A percentile compares a stretch with the other conserved stretches of the same genome.
Conservation (phyloP, 164 flowering plant species). For the Kalanchoe fedtschenkoi region DNA sequence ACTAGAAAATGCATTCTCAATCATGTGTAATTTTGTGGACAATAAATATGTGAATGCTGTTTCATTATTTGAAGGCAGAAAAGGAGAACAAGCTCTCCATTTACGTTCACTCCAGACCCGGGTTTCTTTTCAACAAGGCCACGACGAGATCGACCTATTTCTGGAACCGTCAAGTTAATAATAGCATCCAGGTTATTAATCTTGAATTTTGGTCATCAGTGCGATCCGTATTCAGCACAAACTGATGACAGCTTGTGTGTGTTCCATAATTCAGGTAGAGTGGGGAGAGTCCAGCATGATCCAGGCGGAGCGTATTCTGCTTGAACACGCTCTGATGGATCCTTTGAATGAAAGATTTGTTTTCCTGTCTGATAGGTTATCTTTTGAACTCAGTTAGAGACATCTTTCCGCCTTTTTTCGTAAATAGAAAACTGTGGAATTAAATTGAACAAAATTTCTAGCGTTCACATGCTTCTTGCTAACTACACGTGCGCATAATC, state of each 20-base stretch:
- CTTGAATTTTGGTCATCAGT: background rate
- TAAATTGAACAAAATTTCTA: background rate
- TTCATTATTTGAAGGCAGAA: constrained; percentile 47
- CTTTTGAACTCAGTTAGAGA: background rate
- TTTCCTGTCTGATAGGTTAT: constrained; percentile 89
- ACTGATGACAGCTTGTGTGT: background rate
- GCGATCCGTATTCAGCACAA: background rate
- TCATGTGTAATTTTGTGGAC: background rate
- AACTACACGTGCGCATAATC: background rate
- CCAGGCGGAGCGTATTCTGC: constrained; percentile 81
- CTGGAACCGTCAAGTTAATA: constrained; percentile 64
- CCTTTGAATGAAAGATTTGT: constrained; percentile 67
- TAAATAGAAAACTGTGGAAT: no score
- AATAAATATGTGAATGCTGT: background rate
- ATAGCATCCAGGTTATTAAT: constrained; percentile 65
- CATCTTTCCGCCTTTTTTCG: background rate
- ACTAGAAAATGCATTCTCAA: no score
- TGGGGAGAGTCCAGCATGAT: constrained; percentile 99
- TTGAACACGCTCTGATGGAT: constrained; percentile 69
- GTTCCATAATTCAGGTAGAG: constrained; percentile 60
- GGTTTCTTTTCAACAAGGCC: constrained; percentile 66
- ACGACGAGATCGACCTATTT: constrained; percentile 70
- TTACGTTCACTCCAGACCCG: constrained; percentile 84
- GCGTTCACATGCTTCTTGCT: background rate
- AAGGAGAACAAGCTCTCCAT: constrained; percentile 54